Percentiles rank a stretch among this genome's conserved stretches.
These are phyloP conservation scores for Starmerella bombicola DNA, from an alignment of 805 yeast species.

Conservation along the genomic window DNA sequence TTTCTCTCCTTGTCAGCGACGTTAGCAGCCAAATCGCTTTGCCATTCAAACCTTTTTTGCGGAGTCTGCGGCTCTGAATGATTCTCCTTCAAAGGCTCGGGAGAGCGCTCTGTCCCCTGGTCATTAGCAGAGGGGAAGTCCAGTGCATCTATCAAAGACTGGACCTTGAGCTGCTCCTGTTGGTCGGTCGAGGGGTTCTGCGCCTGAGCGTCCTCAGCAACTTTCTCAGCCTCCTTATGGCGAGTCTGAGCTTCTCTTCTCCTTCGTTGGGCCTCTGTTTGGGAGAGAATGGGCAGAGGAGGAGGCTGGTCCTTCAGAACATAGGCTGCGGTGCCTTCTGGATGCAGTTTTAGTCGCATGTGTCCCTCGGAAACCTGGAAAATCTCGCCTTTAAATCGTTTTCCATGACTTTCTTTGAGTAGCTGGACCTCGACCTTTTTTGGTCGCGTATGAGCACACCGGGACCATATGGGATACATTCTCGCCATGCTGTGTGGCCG, in stretches of 20 bases:
- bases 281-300: constrained; percentile 22
- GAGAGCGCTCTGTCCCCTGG: not conserved
- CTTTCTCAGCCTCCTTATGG: constrained; percentile 1
- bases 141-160: constrained; percentile 18
- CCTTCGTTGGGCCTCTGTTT: constrained; percentile 9
- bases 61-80: not conserved
- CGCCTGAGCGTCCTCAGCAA: constrained; percentile 2
- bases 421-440: constrained; percentile 53
- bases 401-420: constrained; percentile 48
- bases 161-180: constrained; percentile 4
- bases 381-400: constrained; percentile 63
- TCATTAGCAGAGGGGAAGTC: constrained; percentile 14
- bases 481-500: no score
- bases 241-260: constrained; percentile 4
- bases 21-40: constrained; percentile 19
- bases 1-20: constrained; percentile 14
- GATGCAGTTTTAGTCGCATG: constrained; percentile 70
- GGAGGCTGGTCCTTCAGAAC: constrained; percentile 31
- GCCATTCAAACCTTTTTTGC: constrained; percentile 21
- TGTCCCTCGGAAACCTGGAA: constrained; percentile 62
- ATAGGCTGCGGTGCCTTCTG: constrained; percentile 62
- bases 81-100: not conserved
- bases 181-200: not conserved
- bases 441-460: constrained; percentile 20
- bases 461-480: not conserved